Conservation (phyloP, 2,329 filamentous ascomycete species). For the Ophiostoma ips region DNA sequence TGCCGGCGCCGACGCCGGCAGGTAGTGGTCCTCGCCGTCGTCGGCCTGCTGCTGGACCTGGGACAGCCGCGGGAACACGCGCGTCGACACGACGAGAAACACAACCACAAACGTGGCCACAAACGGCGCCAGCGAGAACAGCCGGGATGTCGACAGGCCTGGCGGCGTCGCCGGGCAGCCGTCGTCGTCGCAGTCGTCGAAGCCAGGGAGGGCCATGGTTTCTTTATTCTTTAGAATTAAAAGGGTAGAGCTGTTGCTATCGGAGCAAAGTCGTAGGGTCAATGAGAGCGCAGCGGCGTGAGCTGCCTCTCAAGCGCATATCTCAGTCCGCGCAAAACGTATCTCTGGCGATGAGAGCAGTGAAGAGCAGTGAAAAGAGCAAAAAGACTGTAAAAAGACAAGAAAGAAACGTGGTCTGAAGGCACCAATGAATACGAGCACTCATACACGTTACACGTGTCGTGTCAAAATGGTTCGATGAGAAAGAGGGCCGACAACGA, state of each 20-base stretch:
- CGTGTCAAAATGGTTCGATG: no score
- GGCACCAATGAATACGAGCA: no score
- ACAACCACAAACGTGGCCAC: constrained; percentile 53
- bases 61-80: constrained; percentile 61
- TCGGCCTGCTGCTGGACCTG: constrained; percentile 31
- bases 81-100: constrained; percentile 47
- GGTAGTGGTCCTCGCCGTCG: constrained; percentile 48
- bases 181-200: constrained; percentile 38
- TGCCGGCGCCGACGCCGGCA: constrained; percentile 48
- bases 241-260: background rate
- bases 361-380: background rate
- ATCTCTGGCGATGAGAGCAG: no score
- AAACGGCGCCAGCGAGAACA: constrained; percentile 53
- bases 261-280: background rate
- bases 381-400: no score
- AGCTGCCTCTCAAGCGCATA: background rate
- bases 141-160: constrained; percentile 23
- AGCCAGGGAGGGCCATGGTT: constrained; percentile 4
- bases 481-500: no score
- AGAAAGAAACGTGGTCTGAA: no score
- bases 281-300: background rate
- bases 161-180: constrained; percentile 36
- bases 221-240: background rate
- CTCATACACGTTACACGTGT: no score
- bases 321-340: no score